Evolutionary conservation across 495 filamentous ascomycete species (phyloP), one percentile per base, ranked within the genome.

Genomic region (Hyphodiscus hymeniophilus): DNA sequence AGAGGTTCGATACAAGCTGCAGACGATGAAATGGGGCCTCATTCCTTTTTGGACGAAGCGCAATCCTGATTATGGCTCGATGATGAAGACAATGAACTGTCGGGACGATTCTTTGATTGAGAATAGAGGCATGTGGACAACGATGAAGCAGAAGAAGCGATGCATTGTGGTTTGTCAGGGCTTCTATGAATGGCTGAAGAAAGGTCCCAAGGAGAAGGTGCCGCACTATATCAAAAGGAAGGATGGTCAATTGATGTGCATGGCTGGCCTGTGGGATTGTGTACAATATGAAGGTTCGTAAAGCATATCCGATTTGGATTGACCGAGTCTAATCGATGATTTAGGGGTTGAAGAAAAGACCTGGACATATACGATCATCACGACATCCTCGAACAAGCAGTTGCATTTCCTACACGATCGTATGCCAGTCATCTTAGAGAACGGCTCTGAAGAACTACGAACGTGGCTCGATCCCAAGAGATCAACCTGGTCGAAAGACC

Each of bases 121-220:
- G 7, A 75, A 82, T 18, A 74, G 77, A 2, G 89, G 89, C 11
- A 87, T 95, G 81, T 98, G 92, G 92, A 83, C 75, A 21, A 76
- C 72, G 12, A 95, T 97, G 85, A 96, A 95, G 63, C 74, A 79
- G 40, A 77, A 70, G 56, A 94, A 95, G 62, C 74, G 92, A 20
- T 98, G 92, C 60, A 69, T 96, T 34, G 80, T 98, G 2, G 54
- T 91, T 3, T 87, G 84, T 12, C 81, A 95, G 64, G 92, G 92
- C 2, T 98, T 96, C 65, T 98, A 91, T 63, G 92, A 98, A 63
- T 98, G 92, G 92, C 64, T 92, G 43, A 88, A 92, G 63, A 87
- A 87, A 57, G 80, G 79, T 0, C 26, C 26, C 5, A 91, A 87
- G 55, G 81, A 87, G 51, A 87, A 82, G 64, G 66, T 89, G 0